These are phyloP conservation scores for Canavalia gladiata DNA, from an alignment of 306 rosid genomes.

Conservation along the genomic window DNA sequence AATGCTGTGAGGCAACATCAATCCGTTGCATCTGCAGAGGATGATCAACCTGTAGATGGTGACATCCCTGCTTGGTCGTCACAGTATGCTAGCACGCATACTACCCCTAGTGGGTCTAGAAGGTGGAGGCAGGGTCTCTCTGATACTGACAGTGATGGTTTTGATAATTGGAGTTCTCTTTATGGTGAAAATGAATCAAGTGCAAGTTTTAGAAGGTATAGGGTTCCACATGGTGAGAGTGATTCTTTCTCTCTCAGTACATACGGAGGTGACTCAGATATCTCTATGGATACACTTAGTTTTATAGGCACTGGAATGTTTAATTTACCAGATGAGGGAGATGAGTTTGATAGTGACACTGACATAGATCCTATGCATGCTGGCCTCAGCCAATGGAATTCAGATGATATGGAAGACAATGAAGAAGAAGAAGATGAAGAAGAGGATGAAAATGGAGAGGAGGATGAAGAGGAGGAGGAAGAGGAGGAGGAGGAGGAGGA, in stretches of 20 bases:
- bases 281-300: constrained; percentile 78
- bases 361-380: constrained; percentile 99
- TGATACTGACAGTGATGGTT: constrained; percentile 86
- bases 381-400: constrained; percentile 75
- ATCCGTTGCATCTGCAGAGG: constrained; percentile 57
- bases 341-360: constrained; percentile 72
- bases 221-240: constrained; percentile 67
- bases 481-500: constrained; percentile 54
- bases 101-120: constrained; percentile 77
- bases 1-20: constrained; percentile 63
- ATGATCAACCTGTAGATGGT: constrained; percentile 62
- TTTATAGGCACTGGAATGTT: constrained; percentile 66
- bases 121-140: constrained; percentile 74
- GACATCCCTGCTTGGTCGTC: constrained; percentile 56
- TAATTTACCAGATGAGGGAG: constrained; percentile 60
- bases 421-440: constrained; percentile 53
- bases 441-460: constrained; percentile 51
- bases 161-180: constrained; percentile 70
- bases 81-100: constrained; percentile 68
- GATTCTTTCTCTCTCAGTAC: constrained; percentile 76
- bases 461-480: constrained; percentile 38
- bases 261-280: constrained; percentile 91
- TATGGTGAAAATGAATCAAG: constrained; percentile 81
- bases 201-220: constrained; percentile 66
- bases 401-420: constrained; percentile 62